Evolutionary conservation across 768 basidiomycete species (phyloP), one percentile per base, ranked within the genome.

Genomic region (Xerocomellus dryophilus): DNA sequence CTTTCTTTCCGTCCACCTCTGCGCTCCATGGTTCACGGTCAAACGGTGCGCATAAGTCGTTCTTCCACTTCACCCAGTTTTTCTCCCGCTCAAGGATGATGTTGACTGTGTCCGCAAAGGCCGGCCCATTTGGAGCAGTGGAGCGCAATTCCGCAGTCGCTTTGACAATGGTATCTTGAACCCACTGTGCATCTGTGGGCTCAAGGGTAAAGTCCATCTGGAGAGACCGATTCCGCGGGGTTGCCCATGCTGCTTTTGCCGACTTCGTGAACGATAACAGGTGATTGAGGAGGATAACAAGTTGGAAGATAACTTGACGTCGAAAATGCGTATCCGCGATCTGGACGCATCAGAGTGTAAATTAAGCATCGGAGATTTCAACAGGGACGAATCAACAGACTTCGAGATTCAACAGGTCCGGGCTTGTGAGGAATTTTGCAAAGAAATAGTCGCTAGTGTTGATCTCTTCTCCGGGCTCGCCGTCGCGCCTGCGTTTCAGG

Each of bases 11-110:
- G 47, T 78, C 73, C 29, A 83, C 57, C 46, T 80, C 76, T 40
- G 71, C 67, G 11, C 71, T 73, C 80, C 85, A 83, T 6, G 87
- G 77, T 36, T 84, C 83, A 61, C 84, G 85, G 65, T 91, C 89
- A 63, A 94, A 93, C 4, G 86, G 81, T 15, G 81, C 74, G 65
- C 92, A 94, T 3, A 87, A 69, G 39, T 89, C 85, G 58, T 88
- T 89, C 73, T 94, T 94, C 92, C 91, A 94, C 58, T 80, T 82
- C 4, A 91, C 83, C 93, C 93, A 95, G 63, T 92, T 93, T 67
- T 83, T 85, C 71, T 95, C 93, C 47, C 92, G 78, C 59, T 90
- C 85, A 7, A 94, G 75, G 34, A 93, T 85, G 9, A 79, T 74
- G 47, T 68, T 74, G 23, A 88, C 85, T 0, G 89, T 88, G 12